Evolutionary conservation across 805 yeast species (phyloP), one percentile per base, ranked within the genome.

Genomic region (Metschnikowia lochheadii): DNA sequence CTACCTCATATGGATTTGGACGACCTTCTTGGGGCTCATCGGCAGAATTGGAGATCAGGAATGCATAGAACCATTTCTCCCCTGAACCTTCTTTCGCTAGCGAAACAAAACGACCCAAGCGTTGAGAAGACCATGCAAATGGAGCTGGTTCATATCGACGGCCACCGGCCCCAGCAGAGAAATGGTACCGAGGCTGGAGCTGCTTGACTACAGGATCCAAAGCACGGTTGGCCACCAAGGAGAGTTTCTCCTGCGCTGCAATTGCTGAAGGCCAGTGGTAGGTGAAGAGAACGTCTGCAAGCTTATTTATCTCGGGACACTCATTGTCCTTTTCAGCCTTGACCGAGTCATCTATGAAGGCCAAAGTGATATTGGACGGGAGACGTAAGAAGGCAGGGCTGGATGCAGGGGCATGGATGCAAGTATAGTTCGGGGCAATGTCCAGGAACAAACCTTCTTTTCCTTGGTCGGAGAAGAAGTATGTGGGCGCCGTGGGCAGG

Each of bases 1-100:
- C 41, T 4, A 37, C 39, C 13, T 47, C 41, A 8, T 21, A 71
- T 1, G 76, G 76, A 48, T 56, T 42, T 49, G 49, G 5, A 45
- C 49, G 5, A 45, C 49, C 45, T 33, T 40, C 2, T 53, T 52
- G 15, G 57, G 45, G 39, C 17, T 52, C 52, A 17, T 61, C 58
- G 0, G 69, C 66, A 3, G 58, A 59, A 1, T 53, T 53, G 4
- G 50, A 43, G 2, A 63, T 62, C 17, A 64, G 69, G 31, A 87
- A 87, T 0, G 95, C 96, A 68, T 88, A 89, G 54, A 82, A 84
- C 91, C 92, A 89, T 50, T 69, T 67, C 8, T 74, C 73, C 0
- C 76, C 76, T 2, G 78, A 69, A 0, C 83, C 85, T 63, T 75
- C 85, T 44, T 74, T 72, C 0, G 81, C 86, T 44, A 88, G 63